Evolutionary conservation across 2,329 filamentous ascomycete species (phyloP), one percentile per base, ranked within the genome.

Genomic region (Diaporthe capsici): DNA sequence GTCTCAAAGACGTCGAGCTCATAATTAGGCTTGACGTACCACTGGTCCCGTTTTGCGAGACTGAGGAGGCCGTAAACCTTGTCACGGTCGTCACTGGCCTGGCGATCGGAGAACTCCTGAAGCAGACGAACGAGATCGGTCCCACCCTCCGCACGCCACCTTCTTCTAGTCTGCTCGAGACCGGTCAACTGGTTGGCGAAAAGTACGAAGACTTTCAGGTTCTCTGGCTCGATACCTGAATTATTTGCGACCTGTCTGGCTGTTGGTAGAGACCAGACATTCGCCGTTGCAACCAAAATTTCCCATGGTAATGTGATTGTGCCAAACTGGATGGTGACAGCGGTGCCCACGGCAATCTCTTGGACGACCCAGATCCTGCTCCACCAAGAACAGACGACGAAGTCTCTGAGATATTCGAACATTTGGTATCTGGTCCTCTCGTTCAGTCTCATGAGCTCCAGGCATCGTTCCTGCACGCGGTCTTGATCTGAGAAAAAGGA

Each of bases 331-430:
- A 75, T 49, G 15, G 57, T 53, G 6, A 44, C 28, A 13, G n/a
- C 10, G 25, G 20, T 61, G 15, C 47, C 47, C 6, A 73, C 61
- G 6, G 63, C 37, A 8, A 63, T 31, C 25, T 76, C 61, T 34
- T 73, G 74, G 3, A 76, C 74, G 1, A 76, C 74, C 71, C 71
- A 73, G 6, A 76, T 76, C 10, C 74, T 68, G 5, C 53, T 63
- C 74, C 74, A 73, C 74, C 71, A 76, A 3, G 74, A 55, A 8
- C 60, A 60, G 37, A 49, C 39, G 3, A 71, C 31, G 10, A 71
- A 76, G 1, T 9, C 20, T 13, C 34, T 70, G 8, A 76, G 55
- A 15, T 55, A 49, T 9, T 76, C 74, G 10, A 76, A 73, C 7
- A 76, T 20, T 6, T 76, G 6, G 15, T 47, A 47, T 37, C 70